Base-by-base conservation (phyloP, 2,329 filamentous ascomycete species). In the Colletotrichum sp. region DNA sequence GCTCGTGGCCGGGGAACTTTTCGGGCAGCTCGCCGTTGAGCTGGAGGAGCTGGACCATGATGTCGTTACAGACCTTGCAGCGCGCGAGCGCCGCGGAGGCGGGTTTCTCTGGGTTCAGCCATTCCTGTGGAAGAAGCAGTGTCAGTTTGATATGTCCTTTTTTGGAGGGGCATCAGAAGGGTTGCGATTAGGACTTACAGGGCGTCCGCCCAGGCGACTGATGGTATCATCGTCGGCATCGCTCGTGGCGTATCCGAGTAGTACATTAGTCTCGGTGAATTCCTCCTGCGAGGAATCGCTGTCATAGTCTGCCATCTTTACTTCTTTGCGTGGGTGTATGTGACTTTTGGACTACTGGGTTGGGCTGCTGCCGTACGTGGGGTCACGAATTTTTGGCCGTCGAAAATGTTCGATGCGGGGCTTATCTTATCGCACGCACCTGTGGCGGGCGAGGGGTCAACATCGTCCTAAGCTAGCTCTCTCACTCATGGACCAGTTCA, bases 1-100 rank as follows among this genome's bases (percentile, higher is more conserved):
- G 90, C 81, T 98, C 95, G 84, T 98, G 95, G 72, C 93, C 92
- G 3, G 96, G 94, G 81, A 98, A 98, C 65, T 92, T 90, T 71
- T 96, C 94, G 16, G 96, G 96, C 5, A 98, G 90, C 82, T 98
- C 96, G 80, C 92, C 96, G 84, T 99, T 95, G 32, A 99, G 90
- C 84, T 99, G 96, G 63, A 99, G 90, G 5, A 99, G 91, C 13
- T 98, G 90, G 2, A 92, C 93, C 91, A 98, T 95, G 68, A 95
- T 86, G 68, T 93, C 91, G 79, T 95, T 94, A 91, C 97, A 99
- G 78, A 94, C 90, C 85, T 94, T 95, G 88, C 97, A 99, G 85
- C 93, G 94, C 27, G 94, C 95, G 12, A 98, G 90, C 1, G 93
- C 88, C 28, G 94, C 94, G 2, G 95, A 94, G 9, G 96, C 94